Evolutionary conservation across 352 stramenopile genomes (phyloP).

Genomic region (Pythium utonaiense): DNA sequence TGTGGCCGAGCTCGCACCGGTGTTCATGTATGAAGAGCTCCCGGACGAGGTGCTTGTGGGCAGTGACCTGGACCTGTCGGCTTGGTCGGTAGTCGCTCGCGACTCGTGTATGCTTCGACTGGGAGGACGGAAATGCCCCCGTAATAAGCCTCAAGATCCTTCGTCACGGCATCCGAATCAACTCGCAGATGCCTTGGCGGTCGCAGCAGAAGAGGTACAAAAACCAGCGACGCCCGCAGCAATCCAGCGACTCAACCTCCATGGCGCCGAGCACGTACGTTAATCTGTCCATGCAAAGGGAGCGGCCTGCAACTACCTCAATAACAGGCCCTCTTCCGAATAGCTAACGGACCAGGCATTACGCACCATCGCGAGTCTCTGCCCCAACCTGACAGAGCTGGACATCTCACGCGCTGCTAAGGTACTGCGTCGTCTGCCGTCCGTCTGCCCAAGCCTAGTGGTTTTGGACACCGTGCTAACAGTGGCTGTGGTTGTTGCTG

Average conservation of each 20-base stretch:
- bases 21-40: conserved; percentile 58
- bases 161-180: conserved; percentile 26
- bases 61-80: conserved; percentile 48
- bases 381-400: conserved; percentile 38
- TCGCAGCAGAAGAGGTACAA: background rate
- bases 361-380: conserved; percentile 28
- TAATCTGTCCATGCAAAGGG: background rate
- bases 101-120: conserved; percentile 57
- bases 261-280: conserved; percentile 47
- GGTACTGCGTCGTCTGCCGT: conserved; percentile 10
- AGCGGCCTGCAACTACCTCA: background rate
- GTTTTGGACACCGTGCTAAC: too few species aligned
- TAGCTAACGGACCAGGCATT: conserved; percentile 50
- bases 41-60: conserved; percentile 60
- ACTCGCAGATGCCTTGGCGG: conserved; percentile 24
- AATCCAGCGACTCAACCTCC: conserved; percentile 41
- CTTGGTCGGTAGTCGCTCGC: conserved; percentile 63
- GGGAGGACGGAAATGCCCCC: conserved; percentile 5
- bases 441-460: too few species aligned
- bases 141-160: background rate
- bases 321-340: background rate
- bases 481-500: background rate
- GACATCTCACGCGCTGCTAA: conserved; percentile 40
- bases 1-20: conserved; percentile 37
- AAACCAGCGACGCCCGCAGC: background rate